These are phyloP conservation scores for Penicillium tannophilum DNA, from an alignment of 495 filamentous ascomycete genomes.

Conservation along the genomic window DNA sequence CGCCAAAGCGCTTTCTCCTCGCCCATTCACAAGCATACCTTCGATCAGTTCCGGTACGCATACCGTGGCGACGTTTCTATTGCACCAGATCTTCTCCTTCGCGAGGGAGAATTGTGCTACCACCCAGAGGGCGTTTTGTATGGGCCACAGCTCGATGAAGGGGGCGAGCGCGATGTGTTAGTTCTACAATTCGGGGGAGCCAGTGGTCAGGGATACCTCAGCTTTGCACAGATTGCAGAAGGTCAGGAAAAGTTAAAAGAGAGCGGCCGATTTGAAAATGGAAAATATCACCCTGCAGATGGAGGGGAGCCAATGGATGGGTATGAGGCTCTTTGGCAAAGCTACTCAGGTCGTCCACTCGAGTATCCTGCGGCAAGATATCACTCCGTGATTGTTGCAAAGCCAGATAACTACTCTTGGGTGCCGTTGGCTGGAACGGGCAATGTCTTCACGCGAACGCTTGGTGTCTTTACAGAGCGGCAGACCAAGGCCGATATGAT, in stretches of 20 bases:
- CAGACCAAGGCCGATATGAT: conserved; percentile 11
- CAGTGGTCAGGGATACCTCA: conserved; percentile 16
- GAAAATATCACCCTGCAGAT: background rate
- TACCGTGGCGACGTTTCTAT: conserved; percentile 5
- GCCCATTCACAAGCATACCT: conserved; percentile 17
- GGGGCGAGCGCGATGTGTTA: conserved; percentile 9
- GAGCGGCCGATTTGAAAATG: conserved; percentile 13
- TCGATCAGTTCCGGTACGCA: conserved; percentile 19
- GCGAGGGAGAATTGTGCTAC: conserved; percentile 17
- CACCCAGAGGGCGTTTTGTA: conserved; percentile 18
- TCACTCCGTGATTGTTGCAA: background rate
- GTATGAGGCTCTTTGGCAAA: conserved; percentile 5
- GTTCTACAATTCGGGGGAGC: conserved; percentile 20
- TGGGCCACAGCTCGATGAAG: conserved; percentile 16
- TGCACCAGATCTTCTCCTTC: conserved; percentile 7
- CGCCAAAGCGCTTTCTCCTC: conserved; percentile 16
- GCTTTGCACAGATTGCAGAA: conserved; percentile 3
- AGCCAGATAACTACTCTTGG: background rate
- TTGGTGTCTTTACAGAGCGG: conserved; percentile 15
- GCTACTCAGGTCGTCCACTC: background rate
- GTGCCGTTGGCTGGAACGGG: background rate
- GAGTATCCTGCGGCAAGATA: background rate
- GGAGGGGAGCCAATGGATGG: conserved; percentile 1
- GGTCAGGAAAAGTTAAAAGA: conserved; percentile 1
- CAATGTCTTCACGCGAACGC: conserved; percentile 1